phyloP scores from a whole-genome alignment of 805 yeast genomes.

The Cyberlindnera mrakii region DNA sequence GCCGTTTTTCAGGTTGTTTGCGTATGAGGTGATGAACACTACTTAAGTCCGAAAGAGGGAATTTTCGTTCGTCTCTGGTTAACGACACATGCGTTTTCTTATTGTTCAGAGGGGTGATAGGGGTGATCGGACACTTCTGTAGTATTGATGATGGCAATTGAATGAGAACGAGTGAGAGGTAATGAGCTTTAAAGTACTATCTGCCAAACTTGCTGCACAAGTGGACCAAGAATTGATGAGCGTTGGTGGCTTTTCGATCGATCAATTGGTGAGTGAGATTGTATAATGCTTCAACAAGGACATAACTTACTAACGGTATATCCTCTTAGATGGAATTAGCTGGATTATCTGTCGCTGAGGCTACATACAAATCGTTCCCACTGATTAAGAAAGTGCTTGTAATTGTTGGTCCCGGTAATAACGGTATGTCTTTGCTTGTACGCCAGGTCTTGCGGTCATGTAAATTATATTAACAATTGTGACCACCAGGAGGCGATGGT shows the following conservation, averaged over 20 bases:
- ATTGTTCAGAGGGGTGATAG: too few relatives aligned
- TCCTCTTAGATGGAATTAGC: slow-evolving; percentile 78
- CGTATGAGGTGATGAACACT: too few relatives aligned
- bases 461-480: not conserved
- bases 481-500: slow-evolving; percentile 73
- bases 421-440: slow-evolving; percentile 28
- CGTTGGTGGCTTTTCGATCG: slow-evolving; percentile 71
- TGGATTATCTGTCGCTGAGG: slow-evolving; percentile 89
- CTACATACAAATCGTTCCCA: slow-evolving; percentile 66
- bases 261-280: slow-evolving; percentile 47
- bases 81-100: too few relatives aligned
- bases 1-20: too few relatives aligned
- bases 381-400: slow-evolving; percentile 46
- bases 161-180: too few relatives aligned
- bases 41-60: too few relatives aligned
- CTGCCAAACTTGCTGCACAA: slow-evolving; percentile 57
- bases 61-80: too few relatives aligned
- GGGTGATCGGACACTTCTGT: too few relatives aligned
- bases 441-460: not conserved
- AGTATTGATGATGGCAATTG: too few relatives aligned
- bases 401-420: slow-evolving; percentile 93
- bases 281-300: too few relatives aligned
- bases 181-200: slow-evolving; percentile 31
- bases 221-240: slow-evolving; percentile 88
- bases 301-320: not conserved